Percentiles rank a stretch among this genome's conserved stretches.
Conservation (phyloP, 1,139 yeast species). For the Yamadazyma conglobata region DNA sequence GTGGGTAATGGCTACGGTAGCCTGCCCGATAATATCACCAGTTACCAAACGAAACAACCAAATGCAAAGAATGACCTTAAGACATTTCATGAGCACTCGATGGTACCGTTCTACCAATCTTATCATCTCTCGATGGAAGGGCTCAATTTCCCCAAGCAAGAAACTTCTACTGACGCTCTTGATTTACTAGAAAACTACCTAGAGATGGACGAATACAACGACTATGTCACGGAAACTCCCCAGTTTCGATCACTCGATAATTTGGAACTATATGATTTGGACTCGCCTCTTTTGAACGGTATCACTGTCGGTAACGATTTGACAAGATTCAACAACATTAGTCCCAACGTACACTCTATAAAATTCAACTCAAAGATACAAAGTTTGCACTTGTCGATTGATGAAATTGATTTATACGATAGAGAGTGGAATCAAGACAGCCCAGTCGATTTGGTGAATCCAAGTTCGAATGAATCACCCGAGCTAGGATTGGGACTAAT, state of each 20-base stretch:
- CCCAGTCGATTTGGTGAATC: too few relatives aligned
- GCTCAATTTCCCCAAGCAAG: slow-evolving; percentile 11
- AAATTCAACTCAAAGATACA: slow-evolving; percentile 13
- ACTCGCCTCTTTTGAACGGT: slow-evolving; percentile 38
- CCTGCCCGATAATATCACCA: too few relatives aligned
- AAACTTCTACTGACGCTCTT: slow-evolving; percentile 18
- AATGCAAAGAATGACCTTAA: too few relatives aligned
- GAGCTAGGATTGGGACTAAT: too few relatives aligned
- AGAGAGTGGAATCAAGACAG: too few relatives aligned
- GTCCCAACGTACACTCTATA: slow-evolving; percentile 11
- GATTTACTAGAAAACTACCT: slow-evolving; percentile 36
- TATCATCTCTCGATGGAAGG: slow-evolving; percentile 34
- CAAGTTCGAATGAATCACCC: too few relatives aligned
- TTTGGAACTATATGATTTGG: slow-evolving; percentile 27
- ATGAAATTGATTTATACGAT: slow-evolving; percentile 27
- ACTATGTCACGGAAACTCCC: slow-evolving; percentile 5
- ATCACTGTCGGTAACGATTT: slow-evolving; percentile 32
- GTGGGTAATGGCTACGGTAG: too few relatives aligned
- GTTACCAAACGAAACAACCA: too few relatives aligned
- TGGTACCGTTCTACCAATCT: slow-evolving; percentile 21
- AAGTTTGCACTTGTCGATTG: slow-evolving; percentile 33
- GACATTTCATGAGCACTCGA: too few relatives aligned
- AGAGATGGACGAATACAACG: slow-evolving; percentile 14
- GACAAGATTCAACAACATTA: slow-evolving; percentile 13
- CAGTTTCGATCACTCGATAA: slow-evolving; percentile 12